Percentiles rank a stretch among this genome's conserved stretches.
phyloP scores from a whole-genome alignment of 2,329 filamentous ascomycete species.

The Colletotrichum eremochloae region DNA sequence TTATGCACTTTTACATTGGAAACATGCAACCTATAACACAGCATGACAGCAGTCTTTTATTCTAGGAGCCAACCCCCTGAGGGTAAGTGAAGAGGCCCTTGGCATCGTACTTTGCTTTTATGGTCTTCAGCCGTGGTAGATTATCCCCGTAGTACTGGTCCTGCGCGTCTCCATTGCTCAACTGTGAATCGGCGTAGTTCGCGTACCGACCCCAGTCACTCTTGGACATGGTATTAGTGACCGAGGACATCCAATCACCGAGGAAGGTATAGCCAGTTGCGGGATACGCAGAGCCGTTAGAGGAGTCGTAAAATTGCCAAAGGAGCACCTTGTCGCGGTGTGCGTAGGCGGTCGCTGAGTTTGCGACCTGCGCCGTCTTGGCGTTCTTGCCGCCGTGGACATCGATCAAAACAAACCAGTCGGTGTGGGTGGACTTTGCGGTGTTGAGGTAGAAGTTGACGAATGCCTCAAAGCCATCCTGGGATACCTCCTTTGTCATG shows the following conservation, averaged over 20 bases:
- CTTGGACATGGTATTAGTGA: conserved; percentile 51
- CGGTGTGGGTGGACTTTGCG: conserved; percentile 44
- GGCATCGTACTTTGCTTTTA: conserved; percentile 58
- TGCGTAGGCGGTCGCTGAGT: conserved; percentile 52
- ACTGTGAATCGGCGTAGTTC: conserved; percentile 66
- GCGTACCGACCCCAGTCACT: conserved; percentile 63
- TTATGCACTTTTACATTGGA: not conserved
- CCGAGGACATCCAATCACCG: conserved; percentile 57
- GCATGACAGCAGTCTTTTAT: not conserved
- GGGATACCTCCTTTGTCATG: conserved; percentile 46
- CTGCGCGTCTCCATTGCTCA: conserved; percentile 61
- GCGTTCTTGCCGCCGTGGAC: conserved; percentile 54
- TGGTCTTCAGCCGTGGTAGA: conserved; percentile 51
- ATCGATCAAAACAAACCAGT: conserved; percentile 53
- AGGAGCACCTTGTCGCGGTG: conserved; percentile 63
- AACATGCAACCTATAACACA: not conserved
- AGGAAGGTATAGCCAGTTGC: conserved; percentile 53
- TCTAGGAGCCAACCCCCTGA: conserved; percentile 44
- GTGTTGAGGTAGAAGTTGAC: conserved; percentile 47
- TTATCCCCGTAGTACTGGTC: conserved; percentile 62
- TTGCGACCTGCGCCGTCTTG: conserved; percentile 49
- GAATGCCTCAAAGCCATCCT: conserved; percentile 45
- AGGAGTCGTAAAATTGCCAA: conserved; percentile 63
- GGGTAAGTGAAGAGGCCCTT: conserved; percentile 58
- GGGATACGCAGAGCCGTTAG: conserved; percentile 49